Evolutionary conservation across 2,329 filamentous ascomycete species (phyloP), one percentile per base, ranked within the genome.

Genomic region (Orbilia oligospora): DNA sequence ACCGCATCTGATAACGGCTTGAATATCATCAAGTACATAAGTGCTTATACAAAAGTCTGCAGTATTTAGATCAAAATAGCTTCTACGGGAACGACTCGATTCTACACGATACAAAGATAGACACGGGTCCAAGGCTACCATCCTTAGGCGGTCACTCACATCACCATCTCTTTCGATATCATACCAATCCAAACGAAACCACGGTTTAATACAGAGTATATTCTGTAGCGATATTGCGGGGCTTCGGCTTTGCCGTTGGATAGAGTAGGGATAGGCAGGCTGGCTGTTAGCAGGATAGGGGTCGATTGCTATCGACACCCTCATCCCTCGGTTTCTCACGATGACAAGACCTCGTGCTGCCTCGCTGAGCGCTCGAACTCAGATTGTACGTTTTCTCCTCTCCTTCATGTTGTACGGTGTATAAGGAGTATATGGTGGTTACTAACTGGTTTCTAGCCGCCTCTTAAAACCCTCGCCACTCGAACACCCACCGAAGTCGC

Each of bases 291-390:
- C 12, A 67, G 73, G 73, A 77, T 71, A 77, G 73, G 73, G 73
- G 73, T 77, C 73, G 73, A 77, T 71, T 63, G 44, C 27, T 14
- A 46, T 77, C 73, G 73, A 77, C 66, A 71, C 73, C 73, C 73
- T 77, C 73, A 64, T 71, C 73, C 73, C 71, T 53, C 27, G 49
- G 22, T 63, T 36, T 24, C 38, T 41, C 44, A 68, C 61, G 24
- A 77, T 77, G 73, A 53, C 73, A 27, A 77, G 67, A 63, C 51
- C 73, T 66, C 73, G 68, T 18, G 58, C 73, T 33, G 66, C 27
- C 67, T 71, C 73, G 22, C 38, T 77, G 44, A 53, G 73, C 36
- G 38, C 58, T 18, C 56, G 67, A 20, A 20, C 66, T 16, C 67
- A 67, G 22, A 63, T 77, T 2, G 73, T 77, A 71, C 41, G 51